Conservation (phyloP, 441 rosid genomes). For the Croton setiger region DNA sequence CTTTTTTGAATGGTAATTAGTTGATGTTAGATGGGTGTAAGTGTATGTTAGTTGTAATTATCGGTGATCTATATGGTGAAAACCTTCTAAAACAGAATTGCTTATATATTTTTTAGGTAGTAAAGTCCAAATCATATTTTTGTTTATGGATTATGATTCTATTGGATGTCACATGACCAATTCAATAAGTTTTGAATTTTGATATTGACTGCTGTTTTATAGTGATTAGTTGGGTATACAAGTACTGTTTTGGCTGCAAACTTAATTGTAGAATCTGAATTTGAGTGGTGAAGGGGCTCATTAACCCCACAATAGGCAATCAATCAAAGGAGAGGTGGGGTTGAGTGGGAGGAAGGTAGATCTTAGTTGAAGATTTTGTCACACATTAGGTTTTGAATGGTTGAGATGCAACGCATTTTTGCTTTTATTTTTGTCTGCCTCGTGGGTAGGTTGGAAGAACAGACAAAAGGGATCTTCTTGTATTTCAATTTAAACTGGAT, state of each 20-base stretch:
- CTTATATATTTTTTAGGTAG: neutral
- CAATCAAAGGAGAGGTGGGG: constrained; percentile 11
- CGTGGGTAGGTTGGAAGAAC: constrained; percentile 5
- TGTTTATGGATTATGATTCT: neutral
- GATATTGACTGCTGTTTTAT: constrained; percentile 2
- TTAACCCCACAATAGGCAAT: constrained; percentile 5
- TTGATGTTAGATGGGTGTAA: neutral
- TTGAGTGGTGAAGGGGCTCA: constrained; percentile 2
- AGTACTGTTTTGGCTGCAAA: constrained; percentile 9
- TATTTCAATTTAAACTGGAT: constrained; percentile 2
- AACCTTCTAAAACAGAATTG: neutral
- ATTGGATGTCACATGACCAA: neutral
- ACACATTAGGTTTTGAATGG: constrained; percentile 6
- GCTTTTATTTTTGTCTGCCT: constrained; percentile 3
- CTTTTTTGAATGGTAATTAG: neutral
- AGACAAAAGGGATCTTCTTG: neutral
- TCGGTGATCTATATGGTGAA: neutral
- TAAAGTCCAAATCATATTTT: neutral
- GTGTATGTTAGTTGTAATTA: neutral
- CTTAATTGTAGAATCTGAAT: neutral
- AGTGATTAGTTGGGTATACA: constrained; percentile 4
- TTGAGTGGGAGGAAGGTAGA: neutral
- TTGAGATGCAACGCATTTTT: constrained; percentile 3
- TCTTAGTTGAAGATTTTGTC: constrained; percentile 2
- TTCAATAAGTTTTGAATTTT: neutral